Conservation (phyloP, 768 basidiomycete genomes). For the Lactarius quietus region DNA sequence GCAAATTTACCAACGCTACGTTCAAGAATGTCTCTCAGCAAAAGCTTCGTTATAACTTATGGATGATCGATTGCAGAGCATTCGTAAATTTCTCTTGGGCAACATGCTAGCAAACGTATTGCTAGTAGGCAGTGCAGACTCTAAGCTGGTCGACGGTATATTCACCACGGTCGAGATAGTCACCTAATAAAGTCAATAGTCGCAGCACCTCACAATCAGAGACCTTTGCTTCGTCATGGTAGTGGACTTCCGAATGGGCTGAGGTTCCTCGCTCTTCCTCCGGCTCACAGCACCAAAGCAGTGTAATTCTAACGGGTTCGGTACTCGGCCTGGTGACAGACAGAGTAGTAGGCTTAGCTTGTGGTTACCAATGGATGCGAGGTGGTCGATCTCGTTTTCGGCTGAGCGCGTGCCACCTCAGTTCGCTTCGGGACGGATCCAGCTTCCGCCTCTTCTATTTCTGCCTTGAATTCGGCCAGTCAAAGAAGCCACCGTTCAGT, state of each 20-base stretch:
- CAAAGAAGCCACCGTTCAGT: constrained; percentile 91
- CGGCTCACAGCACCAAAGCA: constrained; percentile 34
- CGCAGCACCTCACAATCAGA: too few species aligned
- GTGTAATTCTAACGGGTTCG: constrained; percentile 47
- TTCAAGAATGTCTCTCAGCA: too few species aligned
- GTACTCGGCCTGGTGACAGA: not conserved
- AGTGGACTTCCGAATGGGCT: constrained; percentile 51
- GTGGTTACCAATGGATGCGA: constrained; percentile 48
- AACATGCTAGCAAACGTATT: too few species aligned
- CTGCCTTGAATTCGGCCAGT: constrained; percentile 83
- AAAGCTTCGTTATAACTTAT: too few species aligned
- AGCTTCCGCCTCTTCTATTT: constrained; percentile 76
- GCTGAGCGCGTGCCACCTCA: constrained; percentile 46
- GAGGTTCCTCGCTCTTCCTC: constrained; percentile 28
- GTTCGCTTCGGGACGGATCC: constrained; percentile 49
- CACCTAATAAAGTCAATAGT: too few species aligned
- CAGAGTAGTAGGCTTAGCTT: not conserved
- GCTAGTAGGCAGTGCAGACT: too few species aligned
- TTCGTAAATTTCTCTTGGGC: too few species aligned
- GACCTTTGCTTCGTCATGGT: constrained; percentile 75
- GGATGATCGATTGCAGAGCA: too few species aligned
- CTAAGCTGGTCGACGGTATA: too few species aligned
- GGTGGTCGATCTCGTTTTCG: constrained; percentile 67
- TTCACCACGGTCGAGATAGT: too few species aligned
- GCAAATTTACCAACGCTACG: too few species aligned